Evolutionary conservation across 805 yeast genomes (phyloP), one percentile per base, ranked within the genome.

Genomic region (Barnettozyma sp.): DNA sequence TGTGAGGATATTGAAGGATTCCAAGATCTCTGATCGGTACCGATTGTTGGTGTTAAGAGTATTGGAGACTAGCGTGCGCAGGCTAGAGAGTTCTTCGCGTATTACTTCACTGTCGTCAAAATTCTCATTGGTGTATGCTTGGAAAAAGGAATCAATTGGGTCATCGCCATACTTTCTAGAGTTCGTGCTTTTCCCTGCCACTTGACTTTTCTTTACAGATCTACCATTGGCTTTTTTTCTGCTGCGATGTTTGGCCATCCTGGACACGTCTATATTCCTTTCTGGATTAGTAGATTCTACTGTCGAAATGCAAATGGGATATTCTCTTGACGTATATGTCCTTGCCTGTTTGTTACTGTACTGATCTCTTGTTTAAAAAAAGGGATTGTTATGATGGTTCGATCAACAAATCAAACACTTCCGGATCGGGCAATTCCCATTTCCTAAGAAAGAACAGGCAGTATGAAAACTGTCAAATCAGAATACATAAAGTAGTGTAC

Each of bases 11-110:
- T 37, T 37, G 20, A 28, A 37, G 2, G 40, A 29, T 31, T 37
- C 40, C 23, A 37, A 17, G 7, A 37, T 37, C 34, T 37, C 40
- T 15, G 36, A 26, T 10, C 40, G 28, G 21, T 37, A 37, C 13
- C 36, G 23, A 14, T 29, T 29, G 12, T 37, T 37, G 10, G 36
- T 14, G 13, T 29, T 33, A 21, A 37, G 20, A 4, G 36, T 37
- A 20, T 33, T 26, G 2, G 40, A 33, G 6, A 37, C 40, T 14
- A 37, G 14, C 14, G 26, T 23, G n/a, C 40, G 34, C 26, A 37
- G 18, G 11, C 25, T 25, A 11, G 20, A 25, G 16, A 33, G 9
- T 22, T 37, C 40, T 4, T 29, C 34, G 15, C 31, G 21, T 7
- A 33, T 11, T 2, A 21, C 22, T 14, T 20, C 22, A 18, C 15